phyloP scores from a whole-genome alignment of 176 grass and related monocot genomes.

The Cenchrus purpureus region DNA sequence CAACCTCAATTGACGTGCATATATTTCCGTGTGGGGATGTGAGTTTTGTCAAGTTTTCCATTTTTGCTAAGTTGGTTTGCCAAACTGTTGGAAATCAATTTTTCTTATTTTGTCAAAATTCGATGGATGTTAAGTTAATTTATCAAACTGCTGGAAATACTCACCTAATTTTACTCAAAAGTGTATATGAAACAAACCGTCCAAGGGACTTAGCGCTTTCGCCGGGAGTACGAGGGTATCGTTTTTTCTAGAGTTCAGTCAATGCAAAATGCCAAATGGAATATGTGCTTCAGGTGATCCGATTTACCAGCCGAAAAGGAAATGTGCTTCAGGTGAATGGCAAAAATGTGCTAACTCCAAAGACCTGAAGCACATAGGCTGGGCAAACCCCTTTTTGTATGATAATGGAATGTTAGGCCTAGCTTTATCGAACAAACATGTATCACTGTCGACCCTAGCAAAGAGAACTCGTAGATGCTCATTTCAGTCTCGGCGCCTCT shows the following conservation, averaged over 20 bases:
- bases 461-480: constrained; percentile 26
- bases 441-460: background rate
- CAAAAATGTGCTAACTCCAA: no score
- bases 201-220: background rate
- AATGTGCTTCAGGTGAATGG: no score
- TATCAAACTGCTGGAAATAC: no score
- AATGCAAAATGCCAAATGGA: background rate
- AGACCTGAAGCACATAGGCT: background rate
- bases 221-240: background rate
- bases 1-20: no score
- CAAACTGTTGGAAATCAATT: no score
- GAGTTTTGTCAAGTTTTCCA: no score
- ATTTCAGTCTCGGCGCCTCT: background rate
- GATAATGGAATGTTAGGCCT: background rate
- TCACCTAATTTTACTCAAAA: background rate
- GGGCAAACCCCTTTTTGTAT: background rate
- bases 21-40: no score
- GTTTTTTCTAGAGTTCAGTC: background rate
- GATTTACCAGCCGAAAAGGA: background rate
- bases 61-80: no score
- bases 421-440: background rate
- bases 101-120: no score
- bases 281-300: no score
- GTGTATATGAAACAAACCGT: background rate
- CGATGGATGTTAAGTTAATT: no score